A percentile compares a stretch with the other conserved stretches of the same genome.
These are phyloP conservation scores for Boletus vinaceobasis DNA, from an alignment of 768 basidiomycete genomes.

Conservation along the genomic window DNA sequence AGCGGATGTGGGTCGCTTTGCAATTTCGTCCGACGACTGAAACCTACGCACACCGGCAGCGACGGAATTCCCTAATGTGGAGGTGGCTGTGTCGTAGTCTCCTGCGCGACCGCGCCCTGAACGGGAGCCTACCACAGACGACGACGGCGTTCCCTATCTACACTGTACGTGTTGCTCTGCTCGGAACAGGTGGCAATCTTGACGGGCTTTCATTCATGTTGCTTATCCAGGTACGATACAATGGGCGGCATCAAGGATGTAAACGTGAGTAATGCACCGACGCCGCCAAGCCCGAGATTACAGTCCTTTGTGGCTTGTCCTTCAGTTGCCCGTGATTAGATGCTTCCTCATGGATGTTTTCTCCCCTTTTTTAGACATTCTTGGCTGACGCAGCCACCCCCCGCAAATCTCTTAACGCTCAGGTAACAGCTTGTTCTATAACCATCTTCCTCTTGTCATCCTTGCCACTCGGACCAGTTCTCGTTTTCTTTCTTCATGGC, in stretches of 20 bases:
- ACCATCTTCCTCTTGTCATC: constrained; percentile 9
- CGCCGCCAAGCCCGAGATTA: constrained; percentile 21
- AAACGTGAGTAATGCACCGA: constrained; percentile 27
- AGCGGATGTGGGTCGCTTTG: background rate
- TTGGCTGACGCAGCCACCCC: constrained; percentile 31
- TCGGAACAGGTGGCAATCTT: background rate
- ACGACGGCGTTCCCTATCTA: background rate
- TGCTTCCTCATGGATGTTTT: constrained; percentile 10
- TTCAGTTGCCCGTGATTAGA: constrained; percentile 6
- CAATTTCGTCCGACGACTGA: background rate
- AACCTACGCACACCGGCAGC: background rate
- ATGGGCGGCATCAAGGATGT: constrained; percentile 28
- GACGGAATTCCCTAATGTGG: constrained; percentile 15
- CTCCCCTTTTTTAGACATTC: constrained; percentile 26
- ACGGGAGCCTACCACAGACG: background rate
- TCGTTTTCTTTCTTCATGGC: constrained; percentile 19
- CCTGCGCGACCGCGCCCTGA: background rate
- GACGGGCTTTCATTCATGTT: background rate
- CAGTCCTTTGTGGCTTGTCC: background rate
- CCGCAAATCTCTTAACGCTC: constrained; percentile 22
- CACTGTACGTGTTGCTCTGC: constrained; percentile 9
- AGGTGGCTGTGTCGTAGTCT: background rate
- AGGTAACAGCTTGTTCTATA: constrained; percentile 29
- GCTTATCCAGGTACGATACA: constrained; percentile 4
- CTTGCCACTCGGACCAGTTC: background rate